Percentiles rank a stretch among this genome's conserved stretches.
These are phyloP conservation scores for Melanogaster broomeanus DNA, from an alignment of 768 basidiomycete species.

Conservation along the genomic window DNA sequence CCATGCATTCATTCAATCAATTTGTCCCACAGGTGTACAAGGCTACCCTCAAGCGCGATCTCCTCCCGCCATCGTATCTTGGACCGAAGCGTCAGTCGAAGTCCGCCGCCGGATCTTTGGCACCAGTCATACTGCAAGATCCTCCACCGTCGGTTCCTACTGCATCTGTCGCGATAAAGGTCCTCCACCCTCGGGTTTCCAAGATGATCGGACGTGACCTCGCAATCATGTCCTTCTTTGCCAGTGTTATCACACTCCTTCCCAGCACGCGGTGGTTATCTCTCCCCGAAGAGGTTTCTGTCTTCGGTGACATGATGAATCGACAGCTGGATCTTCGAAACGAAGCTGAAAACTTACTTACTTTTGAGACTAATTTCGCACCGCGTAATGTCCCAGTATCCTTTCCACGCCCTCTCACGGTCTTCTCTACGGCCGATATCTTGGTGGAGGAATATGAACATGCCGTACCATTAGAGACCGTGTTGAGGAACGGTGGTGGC, in stretches of 20 bases:
- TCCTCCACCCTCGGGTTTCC: slow-evolving; percentile 85
- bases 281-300: slow-evolving; percentile 90
- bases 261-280: slow-evolving; percentile 98
- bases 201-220: slow-evolving; percentile 89
- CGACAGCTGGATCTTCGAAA: slow-evolving; percentile 89
- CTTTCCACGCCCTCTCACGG: slow-evolving; percentile 85
- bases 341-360: slow-evolving; percentile 84
- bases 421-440: slow-evolving; percentile 80
- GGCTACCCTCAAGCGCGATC: slow-evolving; percentile 79
- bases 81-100: slow-evolving; percentile 66
- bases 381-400: slow-evolving; percentile 77
- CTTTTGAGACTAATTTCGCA: slow-evolving; percentile 86
- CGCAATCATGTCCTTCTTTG: slow-evolving; percentile 94
- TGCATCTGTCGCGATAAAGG: slow-evolving; percentile 91
- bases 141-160: slow-evolving; percentile 76
- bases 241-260: slow-evolving; percentile 69
- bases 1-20: not conserved
- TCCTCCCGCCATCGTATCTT: slow-evolving; percentile 85
- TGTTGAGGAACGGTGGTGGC: slow-evolving; percentile 88
- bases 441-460: slow-evolving; percentile 93
- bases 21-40: slow-evolving; percentile 69
- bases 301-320: slow-evolving; percentile 97
- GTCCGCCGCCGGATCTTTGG: slow-evolving; percentile 49
- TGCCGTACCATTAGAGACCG: slow-evolving; percentile 85
- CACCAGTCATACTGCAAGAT: slow-evolving; percentile 47